These are phyloP conservation scores for Xylaria sp. DNA, from an alignment of 495 filamentous ascomycete genomes.

Conservation along the genomic window DNA sequence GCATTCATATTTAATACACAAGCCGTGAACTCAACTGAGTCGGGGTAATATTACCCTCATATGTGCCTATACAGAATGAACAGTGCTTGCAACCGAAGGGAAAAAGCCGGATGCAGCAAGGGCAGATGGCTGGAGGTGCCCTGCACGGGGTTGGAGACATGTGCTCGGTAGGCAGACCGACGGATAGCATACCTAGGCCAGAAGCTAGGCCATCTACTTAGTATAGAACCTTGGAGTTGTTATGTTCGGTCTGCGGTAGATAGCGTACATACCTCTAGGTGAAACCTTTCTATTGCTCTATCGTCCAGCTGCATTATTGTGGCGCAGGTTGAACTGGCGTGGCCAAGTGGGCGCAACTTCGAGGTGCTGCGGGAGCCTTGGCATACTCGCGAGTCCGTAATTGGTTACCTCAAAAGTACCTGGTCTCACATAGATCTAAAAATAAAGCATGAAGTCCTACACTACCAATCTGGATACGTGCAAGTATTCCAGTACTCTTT, in stretches of 20 bases:
- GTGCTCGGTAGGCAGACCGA: not conserved
- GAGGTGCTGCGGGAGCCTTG: not conserved
- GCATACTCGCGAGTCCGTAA: not conserved
- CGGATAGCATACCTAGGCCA: too few relatives aligned
- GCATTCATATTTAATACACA: too few relatives aligned
- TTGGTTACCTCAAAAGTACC: not conserved
- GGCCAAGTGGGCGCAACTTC: not conserved
- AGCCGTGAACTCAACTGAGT: not conserved
- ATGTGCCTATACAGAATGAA: not conserved
- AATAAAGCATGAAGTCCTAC: constrained; percentile 2
- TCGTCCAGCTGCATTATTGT: not conserved
- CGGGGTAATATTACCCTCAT: not conserved
- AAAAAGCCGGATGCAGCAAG: not conserved
- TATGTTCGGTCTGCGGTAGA: not conserved
- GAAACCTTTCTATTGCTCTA: not conserved
- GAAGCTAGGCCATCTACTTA: too few relatives aligned
- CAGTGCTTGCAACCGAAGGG: not conserved
- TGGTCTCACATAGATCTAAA: constrained; percentile 13
- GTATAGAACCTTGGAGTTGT: not conserved
- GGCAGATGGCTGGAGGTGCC: too few relatives aligned
- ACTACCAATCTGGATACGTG: not conserved
- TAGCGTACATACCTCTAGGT: too few relatives aligned
- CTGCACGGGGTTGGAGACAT: not conserved
- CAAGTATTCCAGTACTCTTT: too few relatives aligned
- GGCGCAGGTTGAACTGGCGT: constrained; percentile 10